Evolutionary conservation across 331 rosid genomes (phyloP).

Genomic region (Ulmus americana): DNA sequence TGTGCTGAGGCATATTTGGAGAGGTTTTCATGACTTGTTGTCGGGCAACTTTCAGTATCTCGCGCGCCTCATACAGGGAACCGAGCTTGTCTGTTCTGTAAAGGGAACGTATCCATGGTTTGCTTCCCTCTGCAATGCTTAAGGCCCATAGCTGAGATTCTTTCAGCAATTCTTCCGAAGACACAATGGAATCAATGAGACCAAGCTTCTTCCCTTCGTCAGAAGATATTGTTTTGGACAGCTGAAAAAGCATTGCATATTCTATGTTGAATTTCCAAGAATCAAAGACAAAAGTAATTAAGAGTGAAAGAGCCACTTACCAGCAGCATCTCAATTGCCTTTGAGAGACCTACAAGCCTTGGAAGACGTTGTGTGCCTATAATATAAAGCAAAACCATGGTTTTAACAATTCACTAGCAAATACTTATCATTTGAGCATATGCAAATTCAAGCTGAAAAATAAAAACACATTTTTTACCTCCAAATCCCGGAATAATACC

Average conservation of each 20-base stretch:
- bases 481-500: conserved; percentile 97
- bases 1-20: conserved; percentile 90
- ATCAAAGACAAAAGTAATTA: neutral
- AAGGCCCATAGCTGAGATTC: conserved; percentile 76
- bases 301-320: conserved; percentile 30
- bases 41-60: conserved; percentile 51
- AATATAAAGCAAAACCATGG: conserved; percentile 17
- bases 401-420: conserved; percentile 22
- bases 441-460: conserved; percentile 11
- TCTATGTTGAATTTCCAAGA: neutral
- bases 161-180: conserved; percentile 69
- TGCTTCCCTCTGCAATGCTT: conserved; percentile 62
- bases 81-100: conserved; percentile 73
- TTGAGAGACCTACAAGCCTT: conserved; percentile 74
- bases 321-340: conserved; percentile 92
- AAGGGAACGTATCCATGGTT: conserved; percentile 87
- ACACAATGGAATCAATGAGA: conserved; percentile 70
- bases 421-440: conserved; percentile 2
- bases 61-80: conserved; percentile 65
- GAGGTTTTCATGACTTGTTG: conserved; percentile 66
- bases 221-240: conserved; percentile 67
- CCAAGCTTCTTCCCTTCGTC: conserved; percentile 94
- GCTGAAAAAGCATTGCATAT: conserved; percentile 33
- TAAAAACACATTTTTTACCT: conserved; percentile 39
- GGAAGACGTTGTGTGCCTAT: conserved; percentile 98